Evolutionary conservation across 805 yeast species (phyloP).

Genomic region (Metschnikowia chrysomelidarum): DNA sequence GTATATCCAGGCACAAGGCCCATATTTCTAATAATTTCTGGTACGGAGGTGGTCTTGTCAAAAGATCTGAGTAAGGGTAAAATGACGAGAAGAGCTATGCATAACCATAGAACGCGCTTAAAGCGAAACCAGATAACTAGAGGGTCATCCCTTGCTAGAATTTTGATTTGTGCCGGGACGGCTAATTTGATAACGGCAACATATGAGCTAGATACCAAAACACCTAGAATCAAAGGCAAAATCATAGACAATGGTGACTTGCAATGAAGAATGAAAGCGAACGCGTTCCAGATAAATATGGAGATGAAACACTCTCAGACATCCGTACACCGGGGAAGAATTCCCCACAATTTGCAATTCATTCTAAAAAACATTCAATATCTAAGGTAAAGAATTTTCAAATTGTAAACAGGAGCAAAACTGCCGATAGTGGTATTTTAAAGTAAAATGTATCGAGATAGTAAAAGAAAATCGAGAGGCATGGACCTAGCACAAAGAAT

Average conservation of each 20-base stretch:
- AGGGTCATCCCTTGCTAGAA: slow-evolving; percentile 41
- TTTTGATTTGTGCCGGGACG: slow-evolving; percentile 23
- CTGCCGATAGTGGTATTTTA: no score
- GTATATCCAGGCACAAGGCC: slow-evolving; percentile 40
- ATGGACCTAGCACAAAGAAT: no score
- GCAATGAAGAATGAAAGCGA: no score
- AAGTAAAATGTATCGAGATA: no score
- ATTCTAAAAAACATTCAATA: no score
- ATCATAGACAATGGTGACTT: slow-evolving; percentile 1
- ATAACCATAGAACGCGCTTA: slow-evolving; percentile 31
- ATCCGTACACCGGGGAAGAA: slow-evolving; percentile 4
- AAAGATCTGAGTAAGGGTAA: no score
- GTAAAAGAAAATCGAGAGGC: no score
- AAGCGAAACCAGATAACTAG: slow-evolving; percentile 43
- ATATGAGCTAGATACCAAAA: slow-evolving; percentile 43
- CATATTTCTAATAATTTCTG: slow-evolving; percentile 20
- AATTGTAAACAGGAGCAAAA: no score
- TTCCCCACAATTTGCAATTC: no score
- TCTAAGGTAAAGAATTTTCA: no score
- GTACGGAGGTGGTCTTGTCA: no score
- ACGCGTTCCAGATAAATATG: background rate
- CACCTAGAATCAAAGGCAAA: slow-evolving; percentile 18
- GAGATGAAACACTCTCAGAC: background rate
- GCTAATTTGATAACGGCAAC: slow-evolving; percentile 41
- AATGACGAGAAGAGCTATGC: slow-evolving; percentile 27